Conservation (phyloP, 2,329 filamentous ascomycete species). For the Monosporascus sp. region DNA sequence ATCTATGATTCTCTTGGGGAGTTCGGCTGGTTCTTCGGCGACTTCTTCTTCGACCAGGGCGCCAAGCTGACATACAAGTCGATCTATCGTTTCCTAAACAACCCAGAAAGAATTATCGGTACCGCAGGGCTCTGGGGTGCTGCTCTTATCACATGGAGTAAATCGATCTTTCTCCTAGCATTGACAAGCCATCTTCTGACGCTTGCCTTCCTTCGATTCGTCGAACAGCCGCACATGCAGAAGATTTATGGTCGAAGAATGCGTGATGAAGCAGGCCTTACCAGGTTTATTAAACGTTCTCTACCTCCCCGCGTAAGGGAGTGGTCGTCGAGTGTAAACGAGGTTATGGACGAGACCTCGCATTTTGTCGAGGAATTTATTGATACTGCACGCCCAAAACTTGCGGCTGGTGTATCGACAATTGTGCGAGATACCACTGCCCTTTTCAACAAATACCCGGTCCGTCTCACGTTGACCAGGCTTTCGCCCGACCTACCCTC, state of each 20-base stretch:
- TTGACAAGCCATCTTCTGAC: conserved; percentile 80
- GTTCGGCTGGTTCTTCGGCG: conserved; percentile 98
- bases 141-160: conserved; percentile 87
- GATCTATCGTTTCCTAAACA: conserved; percentile 97
- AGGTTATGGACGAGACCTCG: conserved; percentile 76
- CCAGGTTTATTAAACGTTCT: conserved; percentile 83
- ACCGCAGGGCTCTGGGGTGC: conserved; percentile 94
- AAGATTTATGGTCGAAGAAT: conserved; percentile 87
- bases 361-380: conserved; percentile 90
- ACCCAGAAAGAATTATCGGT: conserved; percentile 89
- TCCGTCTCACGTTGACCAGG: conserved; percentile 75
- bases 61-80: conserved; percentile 91
- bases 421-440: conserved; percentile 84
- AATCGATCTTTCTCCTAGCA: conserved; percentile 79
- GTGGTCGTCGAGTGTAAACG: conserved; percentile 82
- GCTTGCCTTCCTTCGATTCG: conserved; percentile 81
- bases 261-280: conserved; percentile 81
- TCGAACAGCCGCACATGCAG: conserved; percentile 96
- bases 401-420: conserved; percentile 78
- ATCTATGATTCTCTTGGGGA: conserved; percentile 95
- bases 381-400: conserved; percentile 76
- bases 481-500: conserved; percentile 76
- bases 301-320: conserved; percentile 78
- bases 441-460: conserved; percentile 84
- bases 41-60: conserved; percentile 93